Conservation (phyloP, 768 basidiomycete species). For the Cyclocybe aegerita region DNA sequence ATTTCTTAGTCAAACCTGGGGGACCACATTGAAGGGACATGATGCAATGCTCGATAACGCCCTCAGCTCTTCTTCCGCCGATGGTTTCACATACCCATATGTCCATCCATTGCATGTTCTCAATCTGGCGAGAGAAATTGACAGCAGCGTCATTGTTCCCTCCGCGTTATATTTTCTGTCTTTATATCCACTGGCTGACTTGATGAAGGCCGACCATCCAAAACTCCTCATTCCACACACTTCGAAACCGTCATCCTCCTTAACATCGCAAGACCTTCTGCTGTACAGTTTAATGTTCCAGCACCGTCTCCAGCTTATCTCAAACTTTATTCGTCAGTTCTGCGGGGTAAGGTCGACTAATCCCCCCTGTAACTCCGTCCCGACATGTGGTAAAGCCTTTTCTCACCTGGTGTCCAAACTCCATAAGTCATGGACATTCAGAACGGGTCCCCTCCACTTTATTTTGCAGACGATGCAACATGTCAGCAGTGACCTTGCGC, state of each 20-base stretch:
- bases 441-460: constrained; percentile 55
- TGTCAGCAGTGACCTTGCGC: constrained; percentile 33
- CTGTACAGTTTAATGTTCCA: constrained; percentile 60
- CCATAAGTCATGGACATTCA: constrained; percentile 44
- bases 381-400: constrained; percentile 41
- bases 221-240: constrained; percentile 50
- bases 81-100: constrained; percentile 53
- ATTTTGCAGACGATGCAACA: constrained; percentile 47
- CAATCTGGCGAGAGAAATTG: constrained; percentile 51
- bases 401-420: constrained; percentile 40
- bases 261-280: constrained; percentile 41
- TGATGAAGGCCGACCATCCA: constrained; percentile 49
- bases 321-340: constrained; percentile 46
- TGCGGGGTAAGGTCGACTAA: constrained; percentile 31
- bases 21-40: constrained; percentile 52
- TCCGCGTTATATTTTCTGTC: constrained; percentile 60
- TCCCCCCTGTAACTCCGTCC: constrained; percentile 27
- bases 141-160: constrained; percentile 46
- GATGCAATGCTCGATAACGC: constrained; percentile 56
- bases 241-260: constrained; percentile 45
- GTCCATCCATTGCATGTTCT: constrained; percentile 59
- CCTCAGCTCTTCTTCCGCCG: constrained; percentile 36
- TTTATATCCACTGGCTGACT: constrained; percentile 48
- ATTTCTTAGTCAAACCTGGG: constrained; percentile 50
- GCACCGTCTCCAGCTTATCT: constrained; percentile 45